Base-by-base conservation (phyloP, 2,329 filamentous ascomycete genomes). In the Geosmithia putterillii region DNA sequence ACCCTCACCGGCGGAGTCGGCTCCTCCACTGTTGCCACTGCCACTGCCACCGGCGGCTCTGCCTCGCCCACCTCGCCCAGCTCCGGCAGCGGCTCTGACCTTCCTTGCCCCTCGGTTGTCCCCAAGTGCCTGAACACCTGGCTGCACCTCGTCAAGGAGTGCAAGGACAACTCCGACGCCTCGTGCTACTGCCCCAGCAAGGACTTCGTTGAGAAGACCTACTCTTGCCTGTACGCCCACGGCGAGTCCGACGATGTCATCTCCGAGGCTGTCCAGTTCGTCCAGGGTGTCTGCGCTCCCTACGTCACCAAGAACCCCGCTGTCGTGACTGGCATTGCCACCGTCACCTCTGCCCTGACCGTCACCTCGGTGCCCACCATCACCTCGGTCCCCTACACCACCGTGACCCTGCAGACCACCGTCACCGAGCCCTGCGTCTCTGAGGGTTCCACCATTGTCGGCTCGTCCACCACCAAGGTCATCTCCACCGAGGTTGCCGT, bases 81-180 rank as follows among this genome's bases (percentile, higher is more conserved):
- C 28, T 73, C 37, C n/a, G n/a, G n/a, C n/a, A n/a, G n/a, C n/a
- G n/a, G n/a, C n/a, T n/a, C n/a, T n/a, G n/a, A n/a, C n/a, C n/a
- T n/a, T n/a, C 66, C 70, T 45, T 77, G 79, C 65, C 87, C 88
- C 45, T 65, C 70, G 21, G 75, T 89, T 40, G 81, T 95, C 41
- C 89, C 90, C 49, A 79, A 79, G 58, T 96, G 90, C 71, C 69
- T 96, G 66, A 92, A 90, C 76, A 94, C 88, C 55, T 95, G 87
- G 86, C 66, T 94, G 56, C 75, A 77, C 59, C 65, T 72, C 47
- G 75, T 83, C 42, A 47, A 56, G 42, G 69, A 75, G 58, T 96
- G 90, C 77, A 73, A 73, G 54, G 80, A 86, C 67, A 95, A 95
- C 79, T 81, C 83, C 38, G 86, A 95, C 57, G 66, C 73, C 46